These are phyloP conservation scores for Candida odintsovae DNA, from an alignment of 805 yeast genomes.

Conservation along the genomic window DNA sequence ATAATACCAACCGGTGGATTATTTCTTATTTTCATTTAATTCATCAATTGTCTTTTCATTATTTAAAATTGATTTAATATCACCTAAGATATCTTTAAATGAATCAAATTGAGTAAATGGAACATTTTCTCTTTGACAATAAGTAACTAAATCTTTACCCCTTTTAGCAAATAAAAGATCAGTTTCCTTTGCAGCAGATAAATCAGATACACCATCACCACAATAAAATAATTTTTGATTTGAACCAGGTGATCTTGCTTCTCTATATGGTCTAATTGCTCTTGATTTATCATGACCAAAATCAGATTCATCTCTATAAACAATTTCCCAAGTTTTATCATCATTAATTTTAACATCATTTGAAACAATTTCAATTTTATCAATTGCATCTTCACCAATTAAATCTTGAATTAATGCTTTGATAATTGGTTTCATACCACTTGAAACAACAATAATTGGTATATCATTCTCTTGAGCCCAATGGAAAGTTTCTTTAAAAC, in stretches of 20 bases:
- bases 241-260: conserved; percentile 21
- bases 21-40: conserved; percentile 26
- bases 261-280: conserved; percentile 51
- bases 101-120: conserved; percentile 80
- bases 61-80: conserved; percentile 48
- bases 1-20: too few relatives aligned
- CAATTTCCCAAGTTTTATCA: conserved; percentile 73
- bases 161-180: conserved; percentile 88
- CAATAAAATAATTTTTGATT: conserved; percentile 80
- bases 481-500: conserved; percentile 73
- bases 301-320: conserved; percentile 75
- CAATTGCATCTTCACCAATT: conserved; percentile 70
- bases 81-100: conserved; percentile 67
- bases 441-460: conserved; percentile 82
- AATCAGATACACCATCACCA: conserved; percentile 97
- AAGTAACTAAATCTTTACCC: conserved; percentile 84
- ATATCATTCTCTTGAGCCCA: conserved; percentile 71
- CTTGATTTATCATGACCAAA: conserved; percentile 95
- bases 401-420: conserved; percentile 66
- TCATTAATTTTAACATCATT: conserved; percentile 60
- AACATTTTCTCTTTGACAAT: conserved; percentile 72
- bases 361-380: conserved; percentile 72
- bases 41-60: conserved; percentile 33
- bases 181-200: conserved; percentile 93
- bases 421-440: conserved; percentile 93